Base-by-base conservation (phyloP, 352 stramenopile genomes). In the Pythium volutum region DNA sequence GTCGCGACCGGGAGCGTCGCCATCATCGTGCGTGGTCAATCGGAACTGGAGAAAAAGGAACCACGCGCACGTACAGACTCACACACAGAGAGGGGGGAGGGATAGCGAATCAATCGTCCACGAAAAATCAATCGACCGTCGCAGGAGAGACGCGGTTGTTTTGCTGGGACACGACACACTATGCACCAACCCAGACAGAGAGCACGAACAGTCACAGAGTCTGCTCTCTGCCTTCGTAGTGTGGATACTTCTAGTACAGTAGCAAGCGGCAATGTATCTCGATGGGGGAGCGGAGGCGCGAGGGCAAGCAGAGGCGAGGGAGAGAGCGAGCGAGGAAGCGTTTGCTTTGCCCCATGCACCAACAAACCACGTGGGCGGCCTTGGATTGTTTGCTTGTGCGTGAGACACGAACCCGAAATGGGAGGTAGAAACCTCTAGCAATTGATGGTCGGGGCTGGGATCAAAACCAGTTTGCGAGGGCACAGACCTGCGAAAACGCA, bases 341-440 rank as follows among this genome's bases (percentile, higher is more conserved):
- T 27, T 18, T 12, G 12, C 34, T 27, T 18, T 12, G 12, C 34
- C 39, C 11, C 43, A 38, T 43, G 23, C 43, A 62, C 49, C 59
- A 66, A 49, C 59, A 66, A 49, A 49, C 58, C 31, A 36, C 31
- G 31, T 36, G 31, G 31, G 50, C n/a, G 55, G 47, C 20, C 33
- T 55, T 63, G 23, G 48, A 36, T 22, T 54, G 36, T 38, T 14
- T 11, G 16, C 22, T 34, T 22, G 53, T 36, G 31, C 59, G 25
- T 60, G 59, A 55, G 59, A 66, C 59, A 66, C 25, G 31, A 51
- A 39, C 48, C n/a, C n/a, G n/a, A n/a, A 59, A n/a, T 46, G 45
- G 42, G 16, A 36, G 1, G 29, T 26, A 26, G 43, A 7, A n/a
- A 58, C 53, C 61, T 67, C 16, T 49, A 26, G 18, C 2, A 62